Percentiles rank a stretch among this genome's conserved stretches.
Evolutionary conservation across 257 asterid species (phyloP).

Genomic region (Coffea canephora): DNA sequence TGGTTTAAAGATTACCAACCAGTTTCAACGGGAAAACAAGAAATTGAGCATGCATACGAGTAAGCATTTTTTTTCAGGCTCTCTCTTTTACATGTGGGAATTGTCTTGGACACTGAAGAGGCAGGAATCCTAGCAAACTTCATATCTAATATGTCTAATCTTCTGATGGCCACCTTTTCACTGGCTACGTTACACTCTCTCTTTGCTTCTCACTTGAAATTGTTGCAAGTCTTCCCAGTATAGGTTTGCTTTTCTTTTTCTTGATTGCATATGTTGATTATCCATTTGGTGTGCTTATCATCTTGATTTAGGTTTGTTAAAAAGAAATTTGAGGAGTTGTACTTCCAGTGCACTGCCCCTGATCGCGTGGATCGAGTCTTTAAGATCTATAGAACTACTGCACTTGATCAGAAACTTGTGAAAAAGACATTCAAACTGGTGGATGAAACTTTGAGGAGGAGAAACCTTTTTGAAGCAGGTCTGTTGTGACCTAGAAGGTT

Average conservation of each 20-base stretch:
- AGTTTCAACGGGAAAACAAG: slow-evolving; percentile 90
- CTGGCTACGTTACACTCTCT: neutral
- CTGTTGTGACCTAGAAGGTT: slow-evolving; percentile 46
- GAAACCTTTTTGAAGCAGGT: slow-evolving; percentile 95
- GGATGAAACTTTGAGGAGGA: slow-evolving; percentile 92
- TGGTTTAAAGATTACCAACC: slow-evolving; percentile 99
- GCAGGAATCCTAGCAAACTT: neutral
- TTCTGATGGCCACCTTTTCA: neutral
- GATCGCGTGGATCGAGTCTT: slow-evolving; percentile 91
- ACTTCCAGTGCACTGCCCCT: slow-evolving; percentile 93
- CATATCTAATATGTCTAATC: neutral
- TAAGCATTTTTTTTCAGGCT: slow-evolving; percentile 44
- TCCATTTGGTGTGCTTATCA: slow-evolving; percentile 8
- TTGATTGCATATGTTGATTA: slow-evolving; percentile 7
- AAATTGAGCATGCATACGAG: slow-evolving; percentile 97
- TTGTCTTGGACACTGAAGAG: neutral
- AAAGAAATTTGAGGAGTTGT: slow-evolving; percentile 95
- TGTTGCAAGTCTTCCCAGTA: neutral
- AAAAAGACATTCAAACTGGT: slow-evolving; percentile 99
- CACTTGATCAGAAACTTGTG: slow-evolving; percentile 95
- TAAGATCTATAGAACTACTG: slow-evolving; percentile 93
- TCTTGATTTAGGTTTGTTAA: slow-evolving; percentile 69
- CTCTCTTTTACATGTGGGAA: neutral
- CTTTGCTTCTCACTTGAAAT: neutral
- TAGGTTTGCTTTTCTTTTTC: too few relatives aligned